A percentile compares a stretch with the other conserved stretches of the same genome.
Conservation (phyloP, 176 grass and related monocot genomes). For the Phyllostachys edulis region DNA sequence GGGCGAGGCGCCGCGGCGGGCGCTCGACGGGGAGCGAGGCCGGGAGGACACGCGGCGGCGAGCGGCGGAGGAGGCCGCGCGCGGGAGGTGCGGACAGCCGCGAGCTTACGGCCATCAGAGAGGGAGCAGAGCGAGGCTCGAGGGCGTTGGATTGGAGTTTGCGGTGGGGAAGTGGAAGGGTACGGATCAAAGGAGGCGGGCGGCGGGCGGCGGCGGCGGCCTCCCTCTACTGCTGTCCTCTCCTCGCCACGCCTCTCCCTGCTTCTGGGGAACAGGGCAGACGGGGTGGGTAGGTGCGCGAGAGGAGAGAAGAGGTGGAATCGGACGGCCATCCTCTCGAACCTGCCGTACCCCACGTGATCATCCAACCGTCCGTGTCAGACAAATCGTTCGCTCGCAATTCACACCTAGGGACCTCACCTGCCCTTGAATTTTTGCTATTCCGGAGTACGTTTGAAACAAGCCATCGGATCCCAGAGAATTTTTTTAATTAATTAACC, state of each 20-base stretch:
- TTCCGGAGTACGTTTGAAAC: not conserved
- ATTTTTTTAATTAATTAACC: too few relatives aligned
- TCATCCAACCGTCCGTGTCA: conserved; percentile 22
- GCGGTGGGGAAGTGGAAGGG: conserved; percentile 5
- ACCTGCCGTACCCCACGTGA: not conserved
- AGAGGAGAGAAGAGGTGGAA: not conserved
- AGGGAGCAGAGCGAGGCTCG: not conserved
- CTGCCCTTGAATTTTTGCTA: not conserved
- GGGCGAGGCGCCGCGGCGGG: conserved; percentile 18
- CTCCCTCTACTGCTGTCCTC: not conserved
- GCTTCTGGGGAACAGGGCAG: not conserved
- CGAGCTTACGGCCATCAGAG: conserved; percentile 57
- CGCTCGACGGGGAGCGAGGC: conserved; percentile 20
- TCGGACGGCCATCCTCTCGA: not conserved
- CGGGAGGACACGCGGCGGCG: conserved; percentile 29
- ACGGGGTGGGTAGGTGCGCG: not conserved
- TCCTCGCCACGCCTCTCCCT: not conserved
- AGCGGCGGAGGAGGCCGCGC: conserved; percentile 33
- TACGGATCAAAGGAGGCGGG: conserved; percentile 20
- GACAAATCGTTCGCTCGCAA: not conserved
- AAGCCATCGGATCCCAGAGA: not conserved
- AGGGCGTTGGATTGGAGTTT: not conserved
- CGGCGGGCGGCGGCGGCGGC: conserved; percentile 19
- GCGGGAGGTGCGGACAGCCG: conserved; percentile 30
- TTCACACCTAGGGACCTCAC: not conserved